Percentiles rank a stretch among this genome's conserved stretches.
Evolutionary conservation across 2,329 filamentous ascomycete species (phyloP).

Genomic region (Talaromyces sp.): DNA sequence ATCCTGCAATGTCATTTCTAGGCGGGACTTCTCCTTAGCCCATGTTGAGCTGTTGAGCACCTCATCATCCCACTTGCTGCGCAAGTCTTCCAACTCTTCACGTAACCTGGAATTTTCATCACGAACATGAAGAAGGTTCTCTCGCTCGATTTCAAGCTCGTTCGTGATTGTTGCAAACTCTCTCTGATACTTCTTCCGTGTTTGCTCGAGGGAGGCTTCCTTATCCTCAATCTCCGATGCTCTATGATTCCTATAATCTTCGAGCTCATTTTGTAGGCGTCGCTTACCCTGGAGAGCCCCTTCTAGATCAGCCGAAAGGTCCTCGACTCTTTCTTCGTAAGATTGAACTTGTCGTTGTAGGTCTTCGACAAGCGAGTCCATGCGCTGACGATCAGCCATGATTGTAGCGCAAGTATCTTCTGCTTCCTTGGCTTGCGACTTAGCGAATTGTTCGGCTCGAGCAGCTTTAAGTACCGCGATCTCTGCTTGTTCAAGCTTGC

Average conservation of each 20-base stretch:
- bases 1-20: conserved; percentile 86
- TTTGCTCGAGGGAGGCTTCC: conserved; percentile 93
- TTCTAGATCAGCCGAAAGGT: conserved; percentile 84
- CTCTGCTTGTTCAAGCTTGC: conserved; percentile 93
- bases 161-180: conserved; percentile 86
- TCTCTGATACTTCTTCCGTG: conserved; percentile 92
- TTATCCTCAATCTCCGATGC: conserved; percentile 97
- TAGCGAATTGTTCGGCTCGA: conserved; percentile 90
- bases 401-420: conserved; percentile 87
- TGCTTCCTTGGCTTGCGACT: conserved; percentile 80
- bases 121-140: conserved; percentile 79
- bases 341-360: conserved; percentile 84
- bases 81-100: conserved; percentile 92
- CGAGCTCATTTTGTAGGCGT: conserved; percentile 90
- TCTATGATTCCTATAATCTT: conserved; percentile 92
- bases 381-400: conserved; percentile 87
- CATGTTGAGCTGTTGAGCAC: conserved; percentile 96
- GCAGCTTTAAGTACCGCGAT: conserved; percentile 90
- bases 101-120: conserved; percentile 81
- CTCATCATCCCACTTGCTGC: conserved; percentile 97
- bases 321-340: conserved; percentile 85
- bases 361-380: conserved; percentile 83
- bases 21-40: conserved; percentile 93
- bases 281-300: conserved; percentile 85
- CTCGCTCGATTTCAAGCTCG: conserved; percentile 88